Evolutionary conservation across 1,139 yeast species (phyloP).

Genomic region (Taphrina pruni): DNA sequence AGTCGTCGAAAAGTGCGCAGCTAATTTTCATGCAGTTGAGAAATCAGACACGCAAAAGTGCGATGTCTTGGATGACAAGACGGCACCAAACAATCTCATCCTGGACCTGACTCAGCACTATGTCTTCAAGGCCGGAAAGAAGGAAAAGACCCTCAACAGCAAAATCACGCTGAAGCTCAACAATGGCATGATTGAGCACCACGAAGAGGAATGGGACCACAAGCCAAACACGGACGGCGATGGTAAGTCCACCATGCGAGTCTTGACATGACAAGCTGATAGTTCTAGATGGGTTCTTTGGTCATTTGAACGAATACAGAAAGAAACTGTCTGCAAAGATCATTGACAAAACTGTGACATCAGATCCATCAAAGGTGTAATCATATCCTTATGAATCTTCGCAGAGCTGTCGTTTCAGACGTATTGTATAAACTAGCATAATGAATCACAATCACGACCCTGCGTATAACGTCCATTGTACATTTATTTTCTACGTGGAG

Average conservation of each 20-base stretch:
- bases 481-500: too few relatives aligned
- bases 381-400: neutral
- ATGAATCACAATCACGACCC: neutral
- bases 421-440: neutral
- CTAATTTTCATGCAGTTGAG: neutral
- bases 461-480: too few relatives aligned
- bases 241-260: neutral
- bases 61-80: constrained; percentile 36
- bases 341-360: constrained; percentile 26
- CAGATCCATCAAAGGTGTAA: constrained; percentile 37
- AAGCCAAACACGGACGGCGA: constrained; percentile 29
- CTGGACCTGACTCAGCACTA: constrained; percentile 38
- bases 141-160: constrained; percentile 35
- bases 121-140: constrained; percentile 36
- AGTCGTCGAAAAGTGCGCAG: neutral
- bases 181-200: constrained; percentile 38
- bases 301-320: constrained; percentile 30
- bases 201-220: constrained; percentile 40
- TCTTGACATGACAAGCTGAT: neutral
- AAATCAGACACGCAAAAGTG: constrained; percentile 36
- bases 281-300: constrained; percentile 30
- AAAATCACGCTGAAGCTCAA: constrained; percentile 31
- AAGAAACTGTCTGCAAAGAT: constrained; percentile 34
- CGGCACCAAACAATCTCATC: constrained; percentile 22
- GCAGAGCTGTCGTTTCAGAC: too few relatives aligned